phyloP scores from a whole-genome alignment of 352 stramenopile species.

The Phytophthora nicotianae region DNA sequence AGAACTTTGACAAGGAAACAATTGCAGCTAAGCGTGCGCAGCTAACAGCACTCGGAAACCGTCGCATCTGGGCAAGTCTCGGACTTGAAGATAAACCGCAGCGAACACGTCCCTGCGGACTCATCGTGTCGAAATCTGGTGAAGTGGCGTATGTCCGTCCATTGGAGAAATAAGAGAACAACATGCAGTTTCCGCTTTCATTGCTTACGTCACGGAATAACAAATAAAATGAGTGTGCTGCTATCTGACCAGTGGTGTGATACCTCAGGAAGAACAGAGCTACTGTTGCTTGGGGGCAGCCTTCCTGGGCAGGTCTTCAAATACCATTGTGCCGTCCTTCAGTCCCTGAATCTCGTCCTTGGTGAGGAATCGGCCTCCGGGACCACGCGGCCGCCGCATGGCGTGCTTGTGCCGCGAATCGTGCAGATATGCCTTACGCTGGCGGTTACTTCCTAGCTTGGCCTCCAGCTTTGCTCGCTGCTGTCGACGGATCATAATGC shows the following conservation, averaged over 20 bases:
- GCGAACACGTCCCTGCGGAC: conserved; percentile 53
- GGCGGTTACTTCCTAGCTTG: conserved; percentile 76
- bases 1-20: conserved; percentile 80
- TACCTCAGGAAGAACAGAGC: conserved; percentile 2
- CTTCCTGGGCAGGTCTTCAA: conserved; percentile 69
- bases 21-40: conserved; percentile 84
- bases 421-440: conserved; percentile 89
- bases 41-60: conserved; percentile 72
- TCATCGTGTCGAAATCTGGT: conserved; percentile 76
- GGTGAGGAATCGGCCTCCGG: conserved; percentile 85
- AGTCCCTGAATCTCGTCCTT: conserved; percentile 85
- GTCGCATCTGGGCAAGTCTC: conserved; percentile 84
- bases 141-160: conserved; percentile 77
- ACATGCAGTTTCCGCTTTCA: conserved; percentile 29
- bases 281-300: conserved; percentile 44
- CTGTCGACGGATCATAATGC: conserved; percentile 89
- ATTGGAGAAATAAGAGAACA: conserved; percentile 53
- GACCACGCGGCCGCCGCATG: conserved; percentile 83
- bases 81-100: conserved; percentile 81
- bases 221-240: conserved; percentile 37
- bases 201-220: conserved; percentile 32
- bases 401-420: conserved; percentile 88
- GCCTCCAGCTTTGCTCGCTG: conserved; percentile 87
- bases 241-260: conserved; percentile 10
- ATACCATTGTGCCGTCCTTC: conserved; percentile 75